Base-by-base conservation (phyloP, 1,284 basidiomycete species). In the Rhizoctonia solani region DNA sequence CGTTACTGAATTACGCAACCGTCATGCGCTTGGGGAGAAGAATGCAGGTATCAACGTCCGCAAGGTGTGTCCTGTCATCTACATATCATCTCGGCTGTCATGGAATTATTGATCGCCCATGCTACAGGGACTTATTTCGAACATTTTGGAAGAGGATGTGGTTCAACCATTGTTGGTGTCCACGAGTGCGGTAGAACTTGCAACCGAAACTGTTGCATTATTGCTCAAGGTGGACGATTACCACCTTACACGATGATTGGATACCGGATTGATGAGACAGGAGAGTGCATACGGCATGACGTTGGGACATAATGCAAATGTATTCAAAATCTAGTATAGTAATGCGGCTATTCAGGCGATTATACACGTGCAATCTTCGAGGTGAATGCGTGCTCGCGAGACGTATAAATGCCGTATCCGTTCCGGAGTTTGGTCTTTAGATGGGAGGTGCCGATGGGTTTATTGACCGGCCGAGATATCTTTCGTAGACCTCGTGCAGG, bases 41-140 rank as follows among this genome's bases (percentile, higher is more conserved):
- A 95, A 89, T 72, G 96, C 97, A 21, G 97, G 97, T 50, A 99
- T 99, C 80, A 99, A 99, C 76, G 95, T 99, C 68, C 88, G 95
- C 75, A 97, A 94, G 83, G 92, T 92, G 74, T 66, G 83, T 74
- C 44, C 29, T 49, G 8, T 5, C 27, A 44, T 66, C 25, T 34
- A 16, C n/a, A 46, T 56, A 59, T 25, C 30, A 21, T 19, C n/a
- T 54, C 42, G 16, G 37, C 32, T 39, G 46, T 29, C 42, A 23
- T 50, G 3, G 27, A 32, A 50, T 54, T 23, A 54, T 37, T 72
- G 49, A 13, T 61, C 44, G 71, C 16, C 61, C 46, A 25, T 42
- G 55, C 29, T 66, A 23, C 71, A 95, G 92, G 95, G 96, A 21
- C 81, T 95, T 74, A 95, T 98, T 74, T 96, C 93, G 47, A 96